Evolutionary conservation across 164 flowering plant genomes (phyloP), one percentile per base, ranked within the genome.

Genomic region (Houttuynia cordata): DNA sequence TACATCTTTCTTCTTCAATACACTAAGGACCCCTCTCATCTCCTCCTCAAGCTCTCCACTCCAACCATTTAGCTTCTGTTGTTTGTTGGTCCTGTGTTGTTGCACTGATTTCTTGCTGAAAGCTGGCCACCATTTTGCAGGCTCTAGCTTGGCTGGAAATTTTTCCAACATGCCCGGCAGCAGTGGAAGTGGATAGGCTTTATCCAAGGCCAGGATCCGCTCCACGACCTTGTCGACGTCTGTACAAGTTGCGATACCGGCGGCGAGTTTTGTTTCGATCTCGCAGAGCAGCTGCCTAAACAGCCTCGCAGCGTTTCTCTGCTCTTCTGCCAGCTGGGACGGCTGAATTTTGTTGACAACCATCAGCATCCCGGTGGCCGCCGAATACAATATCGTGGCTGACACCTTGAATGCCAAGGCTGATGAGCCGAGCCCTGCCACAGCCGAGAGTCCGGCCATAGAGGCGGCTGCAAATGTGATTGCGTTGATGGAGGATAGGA

Each of bases 321-420:
- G 96, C 57, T 88, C 92, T 67, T 88, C 92, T 3, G 83, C 89
- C 0, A 85, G 80, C 51, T 88, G 96, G 0, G 90, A 85, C 0
- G 96, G 96, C 58, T 87, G 95, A 60, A 85, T 79, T 67, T 77
- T 85, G 78, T 82, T 85, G 80, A 83, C 75, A 47, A 81, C 62
- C 59, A 75, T 40, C 57, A 82, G 41, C 64, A 88, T 61, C n/a
- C 80, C 83, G 0, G 90, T 78, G 3, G 88, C 85, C 4, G 90
- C 86, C 1, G 74, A 39, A 40, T 71, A 85, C 41, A 88, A 30
- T 1, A 77, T 25, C 0, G 74, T 60, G 0, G 90, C 79, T 0
- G 90, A 72, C 1, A 81, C 1, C 67, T 81, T 79, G 37, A 88
- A 63, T 0, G 80, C 77, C 58, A 64, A 7, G 24, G 69, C 51